Evolutionary conservation across 192 early-diverging fungal species (phyloP), one percentile per base, ranked within the genome.

Genomic region (Linnemannia elongata): DNA sequence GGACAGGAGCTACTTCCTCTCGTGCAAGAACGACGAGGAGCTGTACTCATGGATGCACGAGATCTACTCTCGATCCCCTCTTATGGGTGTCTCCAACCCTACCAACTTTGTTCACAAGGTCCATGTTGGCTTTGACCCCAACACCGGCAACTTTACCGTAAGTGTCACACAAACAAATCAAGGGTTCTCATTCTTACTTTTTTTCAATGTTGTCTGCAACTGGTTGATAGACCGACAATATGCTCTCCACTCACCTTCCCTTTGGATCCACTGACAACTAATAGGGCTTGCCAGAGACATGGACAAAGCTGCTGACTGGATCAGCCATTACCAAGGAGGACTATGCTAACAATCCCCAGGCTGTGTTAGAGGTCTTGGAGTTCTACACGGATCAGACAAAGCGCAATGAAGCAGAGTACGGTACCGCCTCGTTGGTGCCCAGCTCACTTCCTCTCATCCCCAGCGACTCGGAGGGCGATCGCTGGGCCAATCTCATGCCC

Each of bases 31-130:
- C 82, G 99, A 99, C 88, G 96, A 98, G 85, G 98, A 99, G 85
- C 91, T 99, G 41, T 99, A 99, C 88, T 94, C 95, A 66, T 99
- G 99, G 99, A 97, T 99, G 93, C 98, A 99, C 82, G 96, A 97
- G 83, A 96, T 99, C 87, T 99, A 99, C 90, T 95, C 96, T 91
- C 91, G 95, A 42, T 96, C 96, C 15, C 94, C 96, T 33, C 90
- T 96, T 78, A 88, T 83, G 74, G 95, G 96, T 27, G 94, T 95
- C 60, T 96, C 95, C 10, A 93, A 92, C 78, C 96, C 96, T 4
- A 96, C 96, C 42, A 96, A 97, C 90, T 96, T 96, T 92, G 94
- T 95, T 13, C 96, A 97, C 88, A 92, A 96, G 88, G 95, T 96
- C 8, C 96, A 97, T 90, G 93, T 94, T 27, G 93, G 91, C 22